phyloP scores from a whole-genome alignment of 768 basidiomycete genomes.

The Tulasnella sp. region DNA sequence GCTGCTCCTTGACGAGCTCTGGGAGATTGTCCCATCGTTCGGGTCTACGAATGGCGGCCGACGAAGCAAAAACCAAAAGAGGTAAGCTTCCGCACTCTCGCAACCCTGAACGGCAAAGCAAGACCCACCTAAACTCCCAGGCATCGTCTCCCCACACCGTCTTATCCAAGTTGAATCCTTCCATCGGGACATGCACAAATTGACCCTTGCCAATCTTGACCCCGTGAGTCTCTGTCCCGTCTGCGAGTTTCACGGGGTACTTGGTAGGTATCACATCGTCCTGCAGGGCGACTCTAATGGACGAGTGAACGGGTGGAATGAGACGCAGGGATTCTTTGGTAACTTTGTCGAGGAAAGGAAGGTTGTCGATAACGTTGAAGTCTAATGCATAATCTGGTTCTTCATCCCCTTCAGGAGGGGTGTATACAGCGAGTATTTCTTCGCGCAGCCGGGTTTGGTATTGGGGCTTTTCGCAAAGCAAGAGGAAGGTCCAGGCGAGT shows the following conservation, averaged over 20 bases:
- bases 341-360: conserved; percentile 74
- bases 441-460: conserved; percentile 66
- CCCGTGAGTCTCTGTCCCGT: conserved; percentile 31
- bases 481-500: conserved; percentile 75
- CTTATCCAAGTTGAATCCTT: conserved; percentile 75
- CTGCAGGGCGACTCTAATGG: conserved; percentile 61
- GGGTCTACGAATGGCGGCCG: conserved; percentile 46
- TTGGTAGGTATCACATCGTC: conserved; percentile 75
- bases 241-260: conserved; percentile 43
- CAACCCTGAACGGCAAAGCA: background rate
- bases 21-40: conserved; percentile 78
- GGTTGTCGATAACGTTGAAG: conserved; percentile 50
- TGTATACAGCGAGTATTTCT: conserved; percentile 43
- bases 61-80: background rate
- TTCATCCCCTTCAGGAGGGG: background rate
- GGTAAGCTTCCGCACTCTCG: conserved; percentile 6
- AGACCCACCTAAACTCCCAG: conserved; percentile 70
- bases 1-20: conserved; percentile 54
- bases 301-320: conserved; percentile 76
- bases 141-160: conserved; percentile 76
- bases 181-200: conserved; percentile 72
- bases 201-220: conserved; percentile 58
- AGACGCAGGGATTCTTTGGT: conserved; percentile 72
- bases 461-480: conserved; percentile 63
- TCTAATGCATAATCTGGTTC: background rate